Evolutionary conservation across 352 stramenopile species (phyloP), one percentile per base, ranked within the genome.

Genomic region (Saprolegnia diclina): DNA sequence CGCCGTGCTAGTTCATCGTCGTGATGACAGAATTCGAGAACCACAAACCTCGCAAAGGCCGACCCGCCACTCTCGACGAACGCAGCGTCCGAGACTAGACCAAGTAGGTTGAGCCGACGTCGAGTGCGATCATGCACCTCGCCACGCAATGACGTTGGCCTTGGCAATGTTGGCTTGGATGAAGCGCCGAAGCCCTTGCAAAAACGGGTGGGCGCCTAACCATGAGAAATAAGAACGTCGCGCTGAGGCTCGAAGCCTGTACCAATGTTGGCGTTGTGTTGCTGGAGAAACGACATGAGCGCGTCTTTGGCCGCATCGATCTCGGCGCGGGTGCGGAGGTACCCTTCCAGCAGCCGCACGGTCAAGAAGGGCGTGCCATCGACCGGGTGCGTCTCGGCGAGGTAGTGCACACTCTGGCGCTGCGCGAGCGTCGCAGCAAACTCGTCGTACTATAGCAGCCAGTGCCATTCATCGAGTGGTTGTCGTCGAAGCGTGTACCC

Each of bases 21-120:
- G n/a, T 16, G 16, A 59, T 59, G 24, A 59, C 3, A 16, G 2
- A 35, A 21, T 24, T 52, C 45, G 18, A 52, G 18, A 18, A 52
- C 18, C 18, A n/a, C n/a, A n/a, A n/a, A 59, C 52, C 24, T 59
- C 35, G 59, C 16, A 61, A 67, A 67, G 19, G 18, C 59, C 11
- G 4, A 18, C 5, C 59, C 59, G 18, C 37, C 59, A 19, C 59
- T 67, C 63, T 67, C 59, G 19, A 67, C 59, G 21, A 67, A 67
- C 14, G 6, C 42, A 14, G 42, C 46, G 32, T 67, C 42, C 22
- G 59, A 62, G 4, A 67, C 59, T 67, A 67, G 16, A 67, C 16
- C 14, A 56, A 48, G 40, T 18, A 18, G 21, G 21, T 52, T n/a
- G n/a, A n/a, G n/a, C n/a, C n/a, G n/a, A n/a, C n/a, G n/a, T n/a